A percentile compares a stretch with the other conserved stretches of the same genome.
These are phyloP conservation scores for Cladosporium sp. DNA, from an alignment of 2,329 filamentous ascomycete genomes.

Conservation along the genomic window DNA sequence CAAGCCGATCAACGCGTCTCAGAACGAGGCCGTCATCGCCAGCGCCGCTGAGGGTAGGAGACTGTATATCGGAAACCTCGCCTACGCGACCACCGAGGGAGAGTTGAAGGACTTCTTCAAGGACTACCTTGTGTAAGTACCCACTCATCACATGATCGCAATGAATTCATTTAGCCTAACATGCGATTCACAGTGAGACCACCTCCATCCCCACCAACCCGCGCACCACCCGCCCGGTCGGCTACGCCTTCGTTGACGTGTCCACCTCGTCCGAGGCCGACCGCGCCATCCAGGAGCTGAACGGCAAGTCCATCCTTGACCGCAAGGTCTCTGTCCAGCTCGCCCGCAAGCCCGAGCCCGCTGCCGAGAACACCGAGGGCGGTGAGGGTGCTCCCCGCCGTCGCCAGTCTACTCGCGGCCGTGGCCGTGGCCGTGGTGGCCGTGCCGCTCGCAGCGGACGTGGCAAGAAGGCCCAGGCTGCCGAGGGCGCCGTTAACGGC, in stretches of 20 bases:
- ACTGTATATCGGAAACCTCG: constrained; percentile 99
- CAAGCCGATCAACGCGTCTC: constrained; percentile 66
- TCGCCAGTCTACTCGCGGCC: constrained; percentile 53
- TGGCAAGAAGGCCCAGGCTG: constrained; percentile 50
- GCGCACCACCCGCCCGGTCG: constrained; percentile 95
- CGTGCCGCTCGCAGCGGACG: constrained; percentile 60
- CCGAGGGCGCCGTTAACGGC: constrained; percentile 38
- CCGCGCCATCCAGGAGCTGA: constrained; percentile 90
- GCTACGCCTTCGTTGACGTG: constrained; percentile 98
- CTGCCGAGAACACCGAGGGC: constrained; percentile 66
- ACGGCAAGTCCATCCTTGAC: constrained; percentile 94
- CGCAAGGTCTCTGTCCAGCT: constrained; percentile 99
- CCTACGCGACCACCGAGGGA: constrained; percentile 99
- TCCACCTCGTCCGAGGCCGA: constrained; percentile 91
- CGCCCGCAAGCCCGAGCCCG: constrained; percentile 90
- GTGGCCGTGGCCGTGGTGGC: constrained; percentile 57
- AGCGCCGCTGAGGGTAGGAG: constrained; percentile 98
- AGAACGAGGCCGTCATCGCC: constrained; percentile 88
- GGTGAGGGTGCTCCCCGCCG: constrained; percentile 62
- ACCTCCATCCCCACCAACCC: constrained; percentile 99
- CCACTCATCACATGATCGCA: constrained; percentile 9
- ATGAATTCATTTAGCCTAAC: constrained; percentile 18
- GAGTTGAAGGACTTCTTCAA: constrained; percentile 99
- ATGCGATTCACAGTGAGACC: constrained; percentile 65
- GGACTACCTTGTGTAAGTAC: constrained; percentile 94